Base-by-base conservation (phyloP, 805 yeast species). In the Nakazawaea anatomiae region DNA sequence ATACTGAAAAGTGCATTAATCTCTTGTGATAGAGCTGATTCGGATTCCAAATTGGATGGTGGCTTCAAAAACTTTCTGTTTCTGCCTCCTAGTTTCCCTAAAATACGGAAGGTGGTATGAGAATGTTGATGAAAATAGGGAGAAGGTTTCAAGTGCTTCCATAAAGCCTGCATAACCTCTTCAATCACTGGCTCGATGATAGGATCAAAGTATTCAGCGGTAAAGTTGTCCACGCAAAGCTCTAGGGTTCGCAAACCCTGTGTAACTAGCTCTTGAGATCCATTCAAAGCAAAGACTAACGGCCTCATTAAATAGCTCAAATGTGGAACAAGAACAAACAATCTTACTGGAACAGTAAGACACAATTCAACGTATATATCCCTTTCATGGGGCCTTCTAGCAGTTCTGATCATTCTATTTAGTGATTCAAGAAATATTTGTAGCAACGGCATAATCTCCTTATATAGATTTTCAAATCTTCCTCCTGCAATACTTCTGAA, bases 401-500 rank as follows among this genome's bases (percentile, higher is more conserved):
- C 90, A 28, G 89, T 86, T 29, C 83, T 76, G 40, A 94, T 82
- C 73, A 91, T 76, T 58, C 88, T 79, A 64, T 92, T 92, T 56
- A 94, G 74, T 2, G 95, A 85, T 55, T 90, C 97, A 41, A 94
- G 71, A 41, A 94, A 70, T 0, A 87, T 89, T 51, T 95, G 98
- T 42, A 94, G 70, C 39, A 94, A 74, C 0, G 99, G 99, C 72
- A 90, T 78, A 18, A 95, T 92, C 54, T 91, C 96, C 58, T 94
- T 89, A 71, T 95, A 95, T 14, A 94, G 72, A 49, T 85, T 83
- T 65, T 94, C 99, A 64, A 94, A 92, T 52, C 98, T 75, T 6
- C 99, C 99, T 47, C 99, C 98, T 35, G 97, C 96, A 44, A 94
- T 91, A 60, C 96, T 87, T 66, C 98, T 76, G 73, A 94, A 94